Evolutionary conservation across 345 rosid genomes (phyloP), one percentile per base, ranked within the genome.

Genomic region (sweet orange (Citrus sinensis)): DNA sequence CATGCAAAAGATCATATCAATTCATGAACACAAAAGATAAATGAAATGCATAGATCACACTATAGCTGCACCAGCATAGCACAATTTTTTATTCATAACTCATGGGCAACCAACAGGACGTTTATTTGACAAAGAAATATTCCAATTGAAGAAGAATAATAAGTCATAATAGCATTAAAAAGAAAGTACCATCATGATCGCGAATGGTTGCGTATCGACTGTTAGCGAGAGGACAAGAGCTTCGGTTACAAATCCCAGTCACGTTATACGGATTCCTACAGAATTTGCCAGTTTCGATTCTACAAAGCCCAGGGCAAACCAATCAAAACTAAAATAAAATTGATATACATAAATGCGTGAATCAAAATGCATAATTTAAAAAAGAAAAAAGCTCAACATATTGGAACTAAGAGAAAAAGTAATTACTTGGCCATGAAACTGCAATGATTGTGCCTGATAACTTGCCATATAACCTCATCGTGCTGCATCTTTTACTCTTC

Each of bases 391-490:
- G 4, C 25, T 2, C 4, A 35, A 66, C 49, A 35, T 24, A 1
- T 66, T 66, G 17, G 16, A 24, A 35, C 22, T 66, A 20, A 4
- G 24, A 7, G 1, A 63, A 54, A 29, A 70, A 27, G 9, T 1
- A 66, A 81, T 83, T 79, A 97, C 98, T 97, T 92, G 87, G 98
- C 89, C 98, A 93, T 94, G 80, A 88, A 94, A 81, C 98, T 97
- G 87, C 99, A 97, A 86, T 94, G 98, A 13, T 88, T 90, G 93
- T 97, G 99, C 78, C 98, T 89, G 87, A 94, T 92, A 54, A 93
- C 96, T 73, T 94, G 96, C 98, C 98, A 97, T 86, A 92, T 97
- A 55, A 94, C 97, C 89, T 94, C 98, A 73, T 94, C 98, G 80
- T 97, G 92, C 82, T 97, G 99, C 99, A 94, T 94, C 86, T 78